A percentile compares a stretch with the other conserved stretches of the same genome.
phyloP scores from a whole-genome alignment of 331 rosid species.

The Rhamnella rubrinervis region DNA sequence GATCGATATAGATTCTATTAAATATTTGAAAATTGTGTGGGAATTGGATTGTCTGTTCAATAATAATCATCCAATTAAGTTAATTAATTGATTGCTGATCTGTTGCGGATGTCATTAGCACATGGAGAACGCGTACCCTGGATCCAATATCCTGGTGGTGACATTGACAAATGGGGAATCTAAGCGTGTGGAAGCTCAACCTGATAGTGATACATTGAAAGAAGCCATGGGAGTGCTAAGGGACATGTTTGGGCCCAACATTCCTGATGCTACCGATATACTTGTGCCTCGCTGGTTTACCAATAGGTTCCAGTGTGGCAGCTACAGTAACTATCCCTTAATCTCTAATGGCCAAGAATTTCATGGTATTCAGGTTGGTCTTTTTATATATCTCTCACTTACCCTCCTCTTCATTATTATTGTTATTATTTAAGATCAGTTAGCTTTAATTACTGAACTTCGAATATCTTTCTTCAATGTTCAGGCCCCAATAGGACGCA shows the following conservation, averaged over 20 bases:
- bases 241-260: slow-evolving; percentile 78
- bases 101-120: slow-evolving; percentile 56
- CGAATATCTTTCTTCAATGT: neutral
- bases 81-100: slow-evolving; percentile 31
- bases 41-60: slow-evolving; percentile 26
- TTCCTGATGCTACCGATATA: slow-evolving; percentile 76
- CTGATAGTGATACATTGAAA: slow-evolving; percentile 63
- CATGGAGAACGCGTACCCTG: slow-evolving; percentile 97
- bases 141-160: slow-evolving; percentile 90
- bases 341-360: slow-evolving; percentile 53
- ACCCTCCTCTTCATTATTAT: neutral
- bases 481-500: slow-evolving; percentile 81
- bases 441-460: neutral
- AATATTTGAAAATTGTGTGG: neutral
- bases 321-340: slow-evolving; percentile 93
- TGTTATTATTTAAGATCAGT: neutral
- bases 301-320: slow-evolving; percentile 90
- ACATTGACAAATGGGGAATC: slow-evolving; percentile 91
- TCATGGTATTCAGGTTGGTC: slow-evolving; percentile 66
- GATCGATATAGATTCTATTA: slow-evolving; percentile 1
- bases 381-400: neutral
- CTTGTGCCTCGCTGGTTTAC: slow-evolving; percentile 91
- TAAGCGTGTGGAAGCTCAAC: slow-evolving; percentile 89
- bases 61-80: slow-evolving; percentile 18
- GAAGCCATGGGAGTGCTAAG: slow-evolving; percentile 85